Conservation (phyloP, 2,329 filamentous ascomycete species). For the Sporothrix humicola region DNA sequence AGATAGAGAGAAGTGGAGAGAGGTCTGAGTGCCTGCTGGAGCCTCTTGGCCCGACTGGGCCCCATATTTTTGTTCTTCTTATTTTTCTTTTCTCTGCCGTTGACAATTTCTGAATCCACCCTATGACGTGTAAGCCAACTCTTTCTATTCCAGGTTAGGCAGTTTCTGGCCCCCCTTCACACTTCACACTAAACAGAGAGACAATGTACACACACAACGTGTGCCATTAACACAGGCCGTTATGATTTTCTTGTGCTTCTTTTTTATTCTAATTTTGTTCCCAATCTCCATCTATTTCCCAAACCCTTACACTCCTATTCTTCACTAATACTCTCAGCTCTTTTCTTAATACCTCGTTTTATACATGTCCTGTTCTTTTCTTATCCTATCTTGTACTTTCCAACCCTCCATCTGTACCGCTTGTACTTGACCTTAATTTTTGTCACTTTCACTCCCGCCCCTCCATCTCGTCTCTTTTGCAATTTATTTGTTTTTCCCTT, state of each 20-base stretch:
- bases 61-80: constrained; percentile 11
- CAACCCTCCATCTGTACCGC: neutral
- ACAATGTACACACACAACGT: neutral
- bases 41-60: neutral
- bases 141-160: constrained; percentile 20
- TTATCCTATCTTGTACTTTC: neutral
- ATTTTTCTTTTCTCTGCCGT: neutral
- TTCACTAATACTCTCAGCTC: neutral
- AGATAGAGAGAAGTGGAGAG: neutral
- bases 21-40: neutral
- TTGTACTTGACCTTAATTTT: neutral
- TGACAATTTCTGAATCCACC: neutral
- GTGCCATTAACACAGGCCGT: neutral
- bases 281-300: neutral
- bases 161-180: neutral
- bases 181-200: no score
- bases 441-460: neutral
- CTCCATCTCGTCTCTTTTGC: neutral
- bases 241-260: constrained; percentile 18
- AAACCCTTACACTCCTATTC: neutral
- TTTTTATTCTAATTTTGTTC: constrained; percentile 19
- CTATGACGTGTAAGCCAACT: constrained; percentile 28
- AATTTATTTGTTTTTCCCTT: neutral
- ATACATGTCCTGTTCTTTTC: constrained; percentile 13
- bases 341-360: neutral